A percentile compares a stretch with the other conserved stretches of the same genome.
These are phyloP conservation scores for Barnettozyma californica DNA, from an alignment of 805 yeast genomes.

Conservation along the genomic window DNA sequence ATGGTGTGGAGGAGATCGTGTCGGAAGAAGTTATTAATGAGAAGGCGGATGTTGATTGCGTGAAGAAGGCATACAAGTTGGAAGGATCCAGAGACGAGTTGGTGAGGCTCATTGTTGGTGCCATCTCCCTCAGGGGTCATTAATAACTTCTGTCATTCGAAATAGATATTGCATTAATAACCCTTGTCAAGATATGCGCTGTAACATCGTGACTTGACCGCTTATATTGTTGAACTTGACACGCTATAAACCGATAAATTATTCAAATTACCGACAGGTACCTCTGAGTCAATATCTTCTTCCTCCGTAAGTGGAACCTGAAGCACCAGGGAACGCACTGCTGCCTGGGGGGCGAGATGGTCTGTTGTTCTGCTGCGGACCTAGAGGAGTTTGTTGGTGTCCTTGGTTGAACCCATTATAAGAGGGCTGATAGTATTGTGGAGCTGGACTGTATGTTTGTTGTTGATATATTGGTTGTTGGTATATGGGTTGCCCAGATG, in stretches of 20 bases:
- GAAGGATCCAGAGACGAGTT: conserved; percentile 17
- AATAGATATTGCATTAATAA: neutral
- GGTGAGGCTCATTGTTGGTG: conserved; percentile 40
- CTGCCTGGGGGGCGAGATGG: neutral
- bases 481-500: neutral
- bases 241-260: too few species aligned
- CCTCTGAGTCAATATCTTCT: neutral
- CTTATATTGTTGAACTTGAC: neutral
- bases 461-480: neutral
- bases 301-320: conserved; percentile 7
- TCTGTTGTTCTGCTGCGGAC: neutral
- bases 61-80: conserved; percentile 27
- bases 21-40: conserved; percentile 28
- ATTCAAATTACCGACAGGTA: too few species aligned
- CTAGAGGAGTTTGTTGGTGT: conserved; percentile 1
- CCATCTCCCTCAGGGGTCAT: conserved; percentile 44
- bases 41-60: conserved; percentile 29
- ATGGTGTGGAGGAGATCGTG: conserved; percentile 32
- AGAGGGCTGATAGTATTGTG: neutral
- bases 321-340: conserved; percentile 7
- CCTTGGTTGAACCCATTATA: neutral
- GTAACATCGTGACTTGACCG: neutral
- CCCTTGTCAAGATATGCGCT: neutral
- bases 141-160: conserved; percentile 6
- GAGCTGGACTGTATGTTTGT: neutral